Percentiles rank a stretch among this genome's conserved stretches.
These are phyloP conservation scores for Persicaria tinctoria DNA, from an alignment of 148 eudicot species.

Conservation along the genomic window DNA sequence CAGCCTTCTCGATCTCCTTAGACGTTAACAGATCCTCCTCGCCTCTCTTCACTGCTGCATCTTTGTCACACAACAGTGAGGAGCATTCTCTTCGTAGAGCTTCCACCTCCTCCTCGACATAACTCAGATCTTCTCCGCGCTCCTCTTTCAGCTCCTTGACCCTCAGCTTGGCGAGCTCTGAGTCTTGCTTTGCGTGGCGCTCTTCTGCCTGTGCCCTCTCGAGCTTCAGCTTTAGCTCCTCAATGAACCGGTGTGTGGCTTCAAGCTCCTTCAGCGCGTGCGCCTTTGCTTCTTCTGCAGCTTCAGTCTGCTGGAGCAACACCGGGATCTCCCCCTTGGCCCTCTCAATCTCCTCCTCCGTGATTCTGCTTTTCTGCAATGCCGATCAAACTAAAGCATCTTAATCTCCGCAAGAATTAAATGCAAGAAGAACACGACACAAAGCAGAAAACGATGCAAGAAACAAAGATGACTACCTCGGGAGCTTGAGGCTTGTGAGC, in stretches of 20 bases:
- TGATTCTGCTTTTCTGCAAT: conserved; percentile 46
- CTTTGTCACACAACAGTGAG: conserved; percentile 44
- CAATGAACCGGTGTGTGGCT: conserved; percentile 60
- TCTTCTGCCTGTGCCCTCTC: conserved; percentile 76
- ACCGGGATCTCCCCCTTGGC: conserved; percentile 61
- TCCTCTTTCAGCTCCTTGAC: conserved; percentile 53
- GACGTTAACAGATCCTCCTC: conserved; percentile 48
- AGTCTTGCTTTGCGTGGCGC: conserved; percentile 76
- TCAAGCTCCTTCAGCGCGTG: conserved; percentile 59
- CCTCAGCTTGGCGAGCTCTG: conserved; percentile 67
- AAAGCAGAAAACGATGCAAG: background rate
- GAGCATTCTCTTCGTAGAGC: conserved; percentile 39
- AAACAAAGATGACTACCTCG: conserved; percentile 40
- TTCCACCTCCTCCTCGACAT: conserved; percentile 45
- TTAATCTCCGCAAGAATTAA: background rate
- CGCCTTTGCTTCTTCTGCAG: conserved; percentile 59
- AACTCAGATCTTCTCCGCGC: conserved; percentile 58
- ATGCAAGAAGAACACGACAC: background rate
- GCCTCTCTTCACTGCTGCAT: conserved; percentile 51
- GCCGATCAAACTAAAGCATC: background rate
- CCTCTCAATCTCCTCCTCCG: conserved; percentile 57
- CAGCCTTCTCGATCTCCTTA: conserved; percentile 66
- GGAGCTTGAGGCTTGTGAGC: conserved; percentile 73
- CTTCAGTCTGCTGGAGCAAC: conserved; percentile 46
- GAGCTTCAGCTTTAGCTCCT: conserved; percentile 73